Evolutionary conservation across 805 yeast species (phyloP).

Genomic region (Lipomyces yamadae): DNA sequence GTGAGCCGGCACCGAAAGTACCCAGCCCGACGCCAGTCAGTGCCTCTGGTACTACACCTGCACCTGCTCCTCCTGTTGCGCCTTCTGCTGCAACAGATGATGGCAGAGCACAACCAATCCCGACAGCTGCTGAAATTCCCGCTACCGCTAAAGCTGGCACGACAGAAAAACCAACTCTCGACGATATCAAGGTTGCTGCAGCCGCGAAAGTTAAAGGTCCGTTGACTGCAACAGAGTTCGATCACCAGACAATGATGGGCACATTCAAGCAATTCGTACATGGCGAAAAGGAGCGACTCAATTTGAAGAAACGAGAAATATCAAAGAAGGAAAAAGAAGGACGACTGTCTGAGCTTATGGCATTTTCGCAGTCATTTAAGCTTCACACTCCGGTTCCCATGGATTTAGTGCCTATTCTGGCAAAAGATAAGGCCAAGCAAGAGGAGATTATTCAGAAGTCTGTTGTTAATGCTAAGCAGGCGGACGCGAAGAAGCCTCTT

Average conservation of each 20-base stretch:
- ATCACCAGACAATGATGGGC: conserved; percentile 40
- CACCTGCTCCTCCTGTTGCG: conserved; percentile 11
- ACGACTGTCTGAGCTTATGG: conserved; percentile 55
- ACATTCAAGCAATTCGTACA: conserved; percentile 44
- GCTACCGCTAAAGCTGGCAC: not conserved
- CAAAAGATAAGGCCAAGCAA: conserved; percentile 70
- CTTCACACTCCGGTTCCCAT: conserved; percentile 59
- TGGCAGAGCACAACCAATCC: not conserved
- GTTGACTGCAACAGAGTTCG: conserved; percentile 5
- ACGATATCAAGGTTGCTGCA: conserved; percentile 13
- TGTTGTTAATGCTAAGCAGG: conserved; percentile 30
- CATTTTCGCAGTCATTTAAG: conserved; percentile 81
- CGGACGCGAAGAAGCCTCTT: conserved; percentile 28
- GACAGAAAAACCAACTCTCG: conserved; percentile 29
- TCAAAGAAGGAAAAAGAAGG: conserved; percentile 44
- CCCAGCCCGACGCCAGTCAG: conserved; percentile 6
- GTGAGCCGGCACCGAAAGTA: conserved; percentile 10
- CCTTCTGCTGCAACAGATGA: not conserved
- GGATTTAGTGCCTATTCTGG: conserved; percentile 69
- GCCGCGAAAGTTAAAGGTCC: not conserved
- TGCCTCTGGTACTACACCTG: conserved; percentile 8
- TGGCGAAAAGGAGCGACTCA: conserved; percentile 43
- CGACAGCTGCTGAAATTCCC: not conserved
- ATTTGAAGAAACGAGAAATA: conserved; percentile 41
- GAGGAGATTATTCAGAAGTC: conserved; percentile 56